Evolutionary conservation across 2,329 filamentous ascomycete species (phyloP), one percentile per base, ranked within the genome.

Genomic region (Knufia fluminis): DNA sequence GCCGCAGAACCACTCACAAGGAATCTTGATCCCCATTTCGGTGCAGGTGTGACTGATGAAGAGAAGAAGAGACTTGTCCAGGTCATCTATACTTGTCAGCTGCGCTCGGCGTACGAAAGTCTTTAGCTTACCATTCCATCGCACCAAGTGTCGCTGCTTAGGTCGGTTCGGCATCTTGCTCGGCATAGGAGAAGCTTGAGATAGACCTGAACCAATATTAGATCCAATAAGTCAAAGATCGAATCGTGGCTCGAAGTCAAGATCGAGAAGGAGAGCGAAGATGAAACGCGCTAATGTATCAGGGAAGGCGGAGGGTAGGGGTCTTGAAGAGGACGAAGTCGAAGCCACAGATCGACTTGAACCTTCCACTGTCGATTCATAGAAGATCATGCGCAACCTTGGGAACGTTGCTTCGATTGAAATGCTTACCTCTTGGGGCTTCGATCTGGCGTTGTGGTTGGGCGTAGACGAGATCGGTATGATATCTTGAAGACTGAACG

Each of bases 61-160:
- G 12, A 73, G 58, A 4, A 73, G 60, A 6, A 73, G 61, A 7
- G 66, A 61, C 49, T 66, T 67, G 49, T 72, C 65, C n/a, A 68
- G 56, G 8, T 72, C 66, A 41, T 66, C 69, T 73, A 48, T 48
- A 10, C 26, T 24, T 8, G 39, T 63, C 42, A 63, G 58, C 38
- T 26, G 20, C 20, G 7, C 10, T 12, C 14, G 9, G n/a, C 17
- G 33, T 26, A 31, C 4, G n/a, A 19, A 14, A 17, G 24, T 33
- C n/a, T 9, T n/a, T 45, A 8, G 59, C 62, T 54, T 64, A 71
- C 68, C 62, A 52, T 67, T 63, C 69, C 69, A 71, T 19, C 69
- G 68, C 14, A 70, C 67, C 9, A 71, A 58, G 10, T 54, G 9
- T 28, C 45, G 45, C 23, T 48, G 33, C 33, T 48, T 48, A 2